Evolutionary conservation across 1,284 basidiomycete genomes (phyloP).

Genomic region (Naganishia albida): DNA sequence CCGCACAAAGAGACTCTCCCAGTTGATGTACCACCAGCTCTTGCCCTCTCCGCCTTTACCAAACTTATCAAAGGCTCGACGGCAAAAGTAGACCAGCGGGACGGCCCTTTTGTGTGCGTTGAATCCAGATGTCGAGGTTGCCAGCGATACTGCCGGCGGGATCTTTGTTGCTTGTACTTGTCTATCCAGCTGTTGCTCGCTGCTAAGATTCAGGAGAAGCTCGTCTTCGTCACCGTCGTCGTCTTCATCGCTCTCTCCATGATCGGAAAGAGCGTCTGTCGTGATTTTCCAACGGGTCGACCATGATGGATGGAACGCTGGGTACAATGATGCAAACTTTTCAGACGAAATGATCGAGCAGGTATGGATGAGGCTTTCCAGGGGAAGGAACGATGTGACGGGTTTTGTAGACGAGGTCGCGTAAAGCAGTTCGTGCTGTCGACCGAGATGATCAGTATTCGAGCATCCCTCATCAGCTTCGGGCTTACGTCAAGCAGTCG

Average conservation of each 20-base stretch:
- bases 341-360: constrained; percentile 33
- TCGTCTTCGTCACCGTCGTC: constrained; percentile 29
- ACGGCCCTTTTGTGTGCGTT: constrained; percentile 37
- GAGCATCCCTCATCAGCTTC: neutral
- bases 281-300: constrained; percentile 25
- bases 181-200: constrained; percentile 22
- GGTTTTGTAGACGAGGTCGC: constrained; percentile 30
- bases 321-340: constrained; percentile 29
- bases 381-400: constrained; percentile 31
- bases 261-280: constrained; percentile 16
- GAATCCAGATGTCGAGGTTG: constrained; percentile 46
- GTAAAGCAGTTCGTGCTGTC: constrained; percentile 33
- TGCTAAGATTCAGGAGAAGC: constrained; percentile 1
- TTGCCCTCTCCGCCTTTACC: constrained; percentile 46
- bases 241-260: constrained; percentile 12
- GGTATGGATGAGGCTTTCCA: constrained; percentile 30
- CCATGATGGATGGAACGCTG: constrained; percentile 32
- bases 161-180: constrained; percentile 33
- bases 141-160: constrained; percentile 38
- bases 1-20: constrained; percentile 29
- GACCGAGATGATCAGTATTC: neutral
- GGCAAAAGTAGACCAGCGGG: constrained; percentile 48
- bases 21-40: constrained; percentile 45
- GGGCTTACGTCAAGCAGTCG: constrained; percentile 49
- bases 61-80: constrained; percentile 50